Conservation (phyloP, 2,329 filamentous ascomycete genomes). For the Helotiales sp. region DNA sequence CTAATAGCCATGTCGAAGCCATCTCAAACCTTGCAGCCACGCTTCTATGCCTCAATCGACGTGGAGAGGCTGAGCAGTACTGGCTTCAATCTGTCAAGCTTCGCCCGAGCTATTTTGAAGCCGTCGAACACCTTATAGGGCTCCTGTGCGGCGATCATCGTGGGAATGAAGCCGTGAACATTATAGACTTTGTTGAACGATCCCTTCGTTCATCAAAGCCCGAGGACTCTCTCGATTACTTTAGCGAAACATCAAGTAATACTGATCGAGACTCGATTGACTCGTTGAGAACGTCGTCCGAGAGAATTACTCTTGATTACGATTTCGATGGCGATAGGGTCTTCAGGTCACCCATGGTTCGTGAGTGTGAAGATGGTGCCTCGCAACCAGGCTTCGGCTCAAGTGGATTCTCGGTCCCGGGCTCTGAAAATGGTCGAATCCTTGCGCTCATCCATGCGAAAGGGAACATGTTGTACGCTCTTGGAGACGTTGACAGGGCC, state of each 20-base stretch:
- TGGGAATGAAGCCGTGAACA: constrained; percentile 78
- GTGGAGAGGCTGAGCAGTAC: constrained; percentile 79
- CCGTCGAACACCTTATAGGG: constrained; percentile 90
- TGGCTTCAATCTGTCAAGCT: constrained; percentile 85
- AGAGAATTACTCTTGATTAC: constrained; percentile 31
- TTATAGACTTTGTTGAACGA: constrained; percentile 83
- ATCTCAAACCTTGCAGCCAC: constrained; percentile 92
- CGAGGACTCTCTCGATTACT: constrained; percentile 52
- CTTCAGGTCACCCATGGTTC: constrained; percentile 18
- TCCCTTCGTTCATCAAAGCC: constrained; percentile 56
- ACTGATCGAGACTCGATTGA: constrained; percentile 34
- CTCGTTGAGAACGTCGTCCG: constrained; percentile 27
- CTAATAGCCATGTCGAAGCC: constrained; percentile 73
- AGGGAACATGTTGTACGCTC: constrained; percentile 94
- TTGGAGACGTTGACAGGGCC: constrained; percentile 78
- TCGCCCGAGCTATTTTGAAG: constrained; percentile 88
- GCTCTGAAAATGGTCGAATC: constrained; percentile 87
- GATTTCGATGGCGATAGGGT: constrained; percentile 28
- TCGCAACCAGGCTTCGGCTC: constrained; percentile 59
- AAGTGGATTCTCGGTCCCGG: constrained; percentile 83
- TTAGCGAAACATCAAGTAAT: constrained; percentile 61
- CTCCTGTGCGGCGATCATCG: constrained; percentile 80
- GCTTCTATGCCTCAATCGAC: constrained; percentile 77
- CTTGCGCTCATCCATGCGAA: constrained; percentile 94
- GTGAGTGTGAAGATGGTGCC: constrained; percentile 23